Conservation (phyloP, 805 yeast genomes). For the Candida ipomoeae region DNA sequence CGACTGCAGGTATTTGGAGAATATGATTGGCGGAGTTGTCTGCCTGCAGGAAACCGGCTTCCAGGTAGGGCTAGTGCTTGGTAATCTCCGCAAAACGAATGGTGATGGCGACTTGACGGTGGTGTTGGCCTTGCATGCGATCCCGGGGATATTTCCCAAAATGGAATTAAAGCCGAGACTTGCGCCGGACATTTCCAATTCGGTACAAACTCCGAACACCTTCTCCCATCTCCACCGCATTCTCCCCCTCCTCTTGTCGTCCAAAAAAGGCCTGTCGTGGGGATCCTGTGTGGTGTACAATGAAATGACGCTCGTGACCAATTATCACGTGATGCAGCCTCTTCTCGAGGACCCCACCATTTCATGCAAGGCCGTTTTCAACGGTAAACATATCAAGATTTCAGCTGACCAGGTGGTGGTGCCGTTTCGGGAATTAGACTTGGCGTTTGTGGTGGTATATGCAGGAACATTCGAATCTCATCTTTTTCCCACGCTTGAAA, state of each 20-base stretch:
- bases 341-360: slow-evolving; percentile 5
- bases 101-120: slow-evolving; percentile 45
- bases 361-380: slow-evolving; percentile 4
- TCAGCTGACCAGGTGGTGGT: slow-evolving; percentile 20
- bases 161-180: neutral
- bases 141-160: neutral
- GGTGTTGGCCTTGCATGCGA: slow-evolving; percentile 9
- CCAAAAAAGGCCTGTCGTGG: slow-evolving; percentile 24
- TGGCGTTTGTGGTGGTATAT: slow-evolving; percentile 33
- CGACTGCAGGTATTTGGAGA: slow-evolving; percentile 43
- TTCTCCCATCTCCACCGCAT: neutral
- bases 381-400: slow-evolving; percentile 7
- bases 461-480: neutral
- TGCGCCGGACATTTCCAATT: neutral
- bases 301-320: slow-evolving; percentile 32
- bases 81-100: slow-evolving; percentile 34
- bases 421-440: slow-evolving; percentile 33
- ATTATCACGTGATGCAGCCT: slow-evolving; percentile 37
- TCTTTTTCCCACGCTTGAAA: neutral
- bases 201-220: neutral
- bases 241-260: neutral
- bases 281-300: slow-evolving; percentile 41
- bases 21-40: slow-evolving; percentile 42
- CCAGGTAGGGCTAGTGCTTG: slow-evolving; percentile 35
- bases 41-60: neutral